A percentile compares a stretch with the other conserved stretches of the same genome.
Conservation (phyloP, 2,329 filamentous ascomycete species). For the Alternaria triticina region DNA sequence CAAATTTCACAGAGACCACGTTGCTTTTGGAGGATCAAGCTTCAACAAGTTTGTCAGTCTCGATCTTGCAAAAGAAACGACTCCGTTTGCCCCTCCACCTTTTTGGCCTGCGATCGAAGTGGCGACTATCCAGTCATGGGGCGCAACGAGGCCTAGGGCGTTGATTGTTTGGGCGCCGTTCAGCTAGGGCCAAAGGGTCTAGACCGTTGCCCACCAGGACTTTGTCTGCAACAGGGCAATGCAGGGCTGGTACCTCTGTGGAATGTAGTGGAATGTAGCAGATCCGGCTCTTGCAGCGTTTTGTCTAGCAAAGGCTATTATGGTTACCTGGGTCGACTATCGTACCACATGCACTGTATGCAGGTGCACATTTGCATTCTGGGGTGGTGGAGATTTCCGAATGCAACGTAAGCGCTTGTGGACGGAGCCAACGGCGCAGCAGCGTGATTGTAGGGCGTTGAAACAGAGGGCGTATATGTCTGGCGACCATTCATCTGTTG, state of each 20-base stretch:
- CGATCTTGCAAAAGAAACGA: not conserved
- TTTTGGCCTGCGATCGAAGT: not conserved
- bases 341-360: not conserved
- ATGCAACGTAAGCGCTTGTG: slow-evolving; percentile 1
- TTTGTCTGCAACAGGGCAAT: not conserved
- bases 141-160: not conserved
- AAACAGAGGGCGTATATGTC: not conserved
- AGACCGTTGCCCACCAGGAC: not conserved
- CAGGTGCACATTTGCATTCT: slow-evolving; percentile 2
- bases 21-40: not conserved
- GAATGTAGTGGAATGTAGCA: not conserved
- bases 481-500: not conserved
- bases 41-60: not conserved
- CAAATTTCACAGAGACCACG: not conserved
- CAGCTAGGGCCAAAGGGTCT: not conserved
- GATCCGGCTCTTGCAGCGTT: not conserved
- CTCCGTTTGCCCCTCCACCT: not conserved
- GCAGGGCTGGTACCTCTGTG: not conserved
- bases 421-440: not conserved
- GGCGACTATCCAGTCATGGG: not conserved
- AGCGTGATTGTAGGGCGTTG: not conserved
- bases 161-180: not conserved
- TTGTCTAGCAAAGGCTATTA: not conserved
- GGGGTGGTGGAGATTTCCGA: not conserved
- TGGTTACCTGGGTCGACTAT: not conserved